Evolutionary conservation across 768 basidiomycete genomes (phyloP).

Genomic region (Pulveroboletus sp.): DNA sequence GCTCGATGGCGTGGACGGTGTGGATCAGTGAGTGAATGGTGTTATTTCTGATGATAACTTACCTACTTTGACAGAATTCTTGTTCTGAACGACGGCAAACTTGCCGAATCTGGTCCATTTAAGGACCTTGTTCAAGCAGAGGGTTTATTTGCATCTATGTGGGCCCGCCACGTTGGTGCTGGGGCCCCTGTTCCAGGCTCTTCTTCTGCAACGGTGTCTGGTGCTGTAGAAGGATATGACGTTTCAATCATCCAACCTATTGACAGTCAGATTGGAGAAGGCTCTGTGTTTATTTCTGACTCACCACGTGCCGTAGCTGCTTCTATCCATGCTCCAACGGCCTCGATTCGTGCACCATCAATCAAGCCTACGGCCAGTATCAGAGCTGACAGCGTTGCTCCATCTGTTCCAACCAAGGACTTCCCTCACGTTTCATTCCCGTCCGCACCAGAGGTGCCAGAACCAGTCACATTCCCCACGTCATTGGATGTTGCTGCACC

Average conservation of each 20-base stretch:
- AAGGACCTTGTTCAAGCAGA: conserved; percentile 70
- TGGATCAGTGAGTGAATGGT: conserved; percentile 50
- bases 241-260: conserved; percentile 12
- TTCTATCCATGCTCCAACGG: conserved; percentile 14
- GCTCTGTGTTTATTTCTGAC: conserved; percentile 6
- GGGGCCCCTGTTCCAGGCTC: conserved; percentile 40
- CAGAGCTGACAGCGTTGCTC: conserved; percentile 22
- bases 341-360: conserved; percentile 19
- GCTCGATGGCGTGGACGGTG: conserved; percentile 51
- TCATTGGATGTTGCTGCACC: conserved; percentile 18
- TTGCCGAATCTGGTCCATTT: conserved; percentile 81
- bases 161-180: conserved; percentile 79
- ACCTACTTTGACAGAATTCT: conserved; percentile 57
- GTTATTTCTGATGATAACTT: background rate
- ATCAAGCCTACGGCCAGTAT: conserved; percentile 22
- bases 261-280: conserved; percentile 17
- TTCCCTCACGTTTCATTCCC: conserved; percentile 34
- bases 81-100: conserved; percentile 86
- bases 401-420: conserved; percentile 29
- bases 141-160: conserved; percentile 81
- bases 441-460: conserved; percentile 19
- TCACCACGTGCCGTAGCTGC: conserved; percentile 15
- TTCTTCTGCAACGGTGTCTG: conserved; percentile 24
- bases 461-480: conserved; percentile 7
- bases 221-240: conserved; percentile 28